phyloP scores from a whole-genome alignment of 192 early-diverging fungal species.

The Podila clonocystis region DNA sequence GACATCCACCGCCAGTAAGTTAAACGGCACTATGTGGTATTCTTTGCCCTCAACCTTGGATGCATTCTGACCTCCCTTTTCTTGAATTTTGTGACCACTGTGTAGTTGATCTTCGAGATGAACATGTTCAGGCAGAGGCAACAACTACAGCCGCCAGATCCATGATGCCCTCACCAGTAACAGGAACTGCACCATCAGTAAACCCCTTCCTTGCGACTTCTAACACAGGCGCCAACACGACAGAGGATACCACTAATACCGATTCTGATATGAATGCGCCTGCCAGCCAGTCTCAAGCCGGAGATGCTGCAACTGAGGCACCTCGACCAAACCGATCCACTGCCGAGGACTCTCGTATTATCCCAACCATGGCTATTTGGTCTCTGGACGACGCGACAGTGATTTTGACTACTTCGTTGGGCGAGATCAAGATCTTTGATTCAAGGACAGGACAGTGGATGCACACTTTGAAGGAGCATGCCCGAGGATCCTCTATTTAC shows the following conservation, averaged over 20 bases:
- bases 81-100: no score
- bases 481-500: slow-evolving; percentile 66
- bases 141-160: slow-evolving; percentile 42
- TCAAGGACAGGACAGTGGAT: slow-evolving; percentile 67
- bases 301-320: neutral
- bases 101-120: slow-evolving; percentile 46
- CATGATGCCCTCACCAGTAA: slow-evolving; percentile 44
- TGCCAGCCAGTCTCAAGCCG: slow-evolving; percentile 13
- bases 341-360: slow-evolving; percentile 31
- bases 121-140: slow-evolving; percentile 44
- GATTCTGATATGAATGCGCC: slow-evolving; percentile 45
- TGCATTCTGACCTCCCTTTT: neutral
- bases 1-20: slow-evolving; percentile 66
- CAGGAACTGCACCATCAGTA: slow-evolving; percentile 4
- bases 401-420: slow-evolving; percentile 74
- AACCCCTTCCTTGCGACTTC: slow-evolving; percentile 11
- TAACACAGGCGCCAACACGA: slow-evolving; percentile 1
- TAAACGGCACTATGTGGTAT: neutral
- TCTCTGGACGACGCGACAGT: slow-evolving; percentile 71
- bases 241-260: slow-evolving; percentile 23
- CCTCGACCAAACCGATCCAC: neutral
- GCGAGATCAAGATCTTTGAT: slow-evolving; percentile 75
- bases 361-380: slow-evolving; percentile 73
- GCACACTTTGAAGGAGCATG: slow-evolving; percentile 64
- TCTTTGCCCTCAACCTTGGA: neutral